Conservation (phyloP, 169 alveolate species). For the Plasmodium cynomolgi region DNA sequence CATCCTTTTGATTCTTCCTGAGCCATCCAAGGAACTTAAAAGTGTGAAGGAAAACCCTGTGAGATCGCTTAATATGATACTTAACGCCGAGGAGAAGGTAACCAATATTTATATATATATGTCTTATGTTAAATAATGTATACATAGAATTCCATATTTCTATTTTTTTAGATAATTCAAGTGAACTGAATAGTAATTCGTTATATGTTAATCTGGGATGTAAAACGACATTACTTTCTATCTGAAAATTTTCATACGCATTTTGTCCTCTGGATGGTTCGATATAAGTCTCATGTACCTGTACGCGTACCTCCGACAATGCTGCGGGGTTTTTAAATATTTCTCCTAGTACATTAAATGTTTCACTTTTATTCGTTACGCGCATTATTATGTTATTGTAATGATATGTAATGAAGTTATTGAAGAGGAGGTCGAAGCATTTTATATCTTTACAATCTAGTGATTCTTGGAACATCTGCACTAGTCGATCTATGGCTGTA, state of each 20-base stretch:
- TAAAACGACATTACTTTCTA: background rate
- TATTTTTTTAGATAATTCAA: background rate
- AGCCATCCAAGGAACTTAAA: conserved; percentile 27
- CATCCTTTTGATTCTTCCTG: background rate
- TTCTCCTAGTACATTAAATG: background rate
- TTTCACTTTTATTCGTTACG: background rate
- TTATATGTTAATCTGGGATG: background rate
- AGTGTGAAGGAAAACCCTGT: conserved; percentile 25
- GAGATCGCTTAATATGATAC: conserved; percentile 17
- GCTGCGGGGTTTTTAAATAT: background rate
- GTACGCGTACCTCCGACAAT: background rate
- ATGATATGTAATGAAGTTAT: background rate
- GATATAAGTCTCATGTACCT: background rate
- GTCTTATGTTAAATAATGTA: conserved; percentile 62
- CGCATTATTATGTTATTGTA: conserved; percentile 4
- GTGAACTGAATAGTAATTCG: conserved; percentile 28
- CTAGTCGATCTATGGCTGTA: background rate
- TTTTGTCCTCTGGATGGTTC: background rate
- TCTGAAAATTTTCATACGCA: background rate
- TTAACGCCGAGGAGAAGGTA: conserved; percentile 22
- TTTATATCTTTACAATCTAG: conserved; percentile 31
- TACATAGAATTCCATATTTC: conserved; percentile 4
- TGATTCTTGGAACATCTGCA: conserved; percentile 15
- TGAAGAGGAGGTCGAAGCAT: conserved; percentile 44
- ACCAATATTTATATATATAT: conserved; percentile 59